Percentiles rank a stretch among this genome's conserved stretches.
Conservation (phyloP, 2,329 filamentous ascomycete species). For the Aspergillus pseudotamarii region DNA sequence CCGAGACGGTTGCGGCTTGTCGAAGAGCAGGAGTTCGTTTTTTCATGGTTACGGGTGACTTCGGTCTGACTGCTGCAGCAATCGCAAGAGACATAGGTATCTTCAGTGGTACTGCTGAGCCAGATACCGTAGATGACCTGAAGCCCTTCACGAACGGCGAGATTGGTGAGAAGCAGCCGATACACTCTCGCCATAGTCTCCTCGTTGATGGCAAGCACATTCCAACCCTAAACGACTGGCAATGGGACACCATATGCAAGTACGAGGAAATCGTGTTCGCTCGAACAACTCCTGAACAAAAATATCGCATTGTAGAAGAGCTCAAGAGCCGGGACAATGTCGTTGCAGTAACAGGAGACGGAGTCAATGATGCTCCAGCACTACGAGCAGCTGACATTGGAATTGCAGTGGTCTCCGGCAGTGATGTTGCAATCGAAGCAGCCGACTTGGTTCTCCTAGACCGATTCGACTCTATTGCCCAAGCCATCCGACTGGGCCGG, state of each 20-base stretch:
- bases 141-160: constrained; percentile 30
- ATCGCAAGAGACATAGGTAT: constrained; percentile 48
- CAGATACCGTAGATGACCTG: constrained; percentile 61
- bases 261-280: constrained; percentile 56
- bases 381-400: constrained; percentile 37
- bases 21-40: constrained; percentile 42
- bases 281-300: constrained; percentile 48
- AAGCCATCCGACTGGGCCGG: constrained; percentile 35
- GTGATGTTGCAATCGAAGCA: constrained; percentile 46
- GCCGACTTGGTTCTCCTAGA: constrained; percentile 43
- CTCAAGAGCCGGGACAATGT: constrained; percentile 41
- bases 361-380: constrained; percentile 41
- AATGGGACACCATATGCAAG: constrained; percentile 67
- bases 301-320: constrained; percentile 47
- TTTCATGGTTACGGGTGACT: constrained; percentile 50
- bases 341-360: constrained; percentile 46
- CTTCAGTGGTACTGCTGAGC: constrained; percentile 45
- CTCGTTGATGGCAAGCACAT: constrained; percentile 69
- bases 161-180: constrained; percentile 21
- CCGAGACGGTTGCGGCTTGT: constrained; percentile 37
- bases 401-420: constrained; percentile 40
- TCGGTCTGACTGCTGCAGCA: constrained; percentile 43
- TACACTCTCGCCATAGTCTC: constrained; percentile 52
- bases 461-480: constrained; percentile 37
- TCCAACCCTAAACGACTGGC: constrained; percentile 63